A percentile compares a stretch with the other conserved stretches of the same genome.
Evolutionary conservation across 2,329 filamentous ascomycete genomes (phyloP).

Genomic region (Bipolaris sorokiniana): DNA sequence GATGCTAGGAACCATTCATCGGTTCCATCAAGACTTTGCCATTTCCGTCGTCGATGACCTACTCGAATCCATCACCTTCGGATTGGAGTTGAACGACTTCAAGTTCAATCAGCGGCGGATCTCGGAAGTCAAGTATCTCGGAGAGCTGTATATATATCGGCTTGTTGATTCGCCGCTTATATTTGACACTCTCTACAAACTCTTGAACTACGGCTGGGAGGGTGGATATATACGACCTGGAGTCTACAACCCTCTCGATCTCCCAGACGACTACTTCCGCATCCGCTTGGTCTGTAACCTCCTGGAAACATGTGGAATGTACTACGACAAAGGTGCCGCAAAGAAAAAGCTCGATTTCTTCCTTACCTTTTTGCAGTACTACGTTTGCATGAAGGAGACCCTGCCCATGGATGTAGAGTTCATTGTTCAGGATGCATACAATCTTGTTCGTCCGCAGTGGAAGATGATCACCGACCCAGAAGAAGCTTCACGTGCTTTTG

Average conservation of each 20-base stretch:
- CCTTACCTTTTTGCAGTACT: constrained; percentile 95
- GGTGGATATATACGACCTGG: constrained; percentile 81
- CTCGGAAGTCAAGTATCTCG: constrained; percentile 94
- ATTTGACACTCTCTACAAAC: constrained; percentile 93
- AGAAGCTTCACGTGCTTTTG: constrained; percentile 83
- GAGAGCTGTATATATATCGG: constrained; percentile 96
- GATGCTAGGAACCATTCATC: constrained; percentile 83
- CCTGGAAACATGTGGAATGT: constrained; percentile 93
- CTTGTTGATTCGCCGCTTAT: constrained; percentile 95
- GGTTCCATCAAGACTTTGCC: constrained; percentile 90
- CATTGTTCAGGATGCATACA: constrained; percentile 89
- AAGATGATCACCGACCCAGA: constrained; percentile 80
- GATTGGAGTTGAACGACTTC: constrained; percentile 95
- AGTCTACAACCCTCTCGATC: constrained; percentile 76
- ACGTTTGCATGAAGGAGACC: constrained; percentile 86
- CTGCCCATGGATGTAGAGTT: constrained; percentile 98
- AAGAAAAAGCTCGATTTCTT: constrained; percentile 99
- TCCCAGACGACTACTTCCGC: constrained; percentile 94
- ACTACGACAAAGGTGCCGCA: constrained; percentile 89
- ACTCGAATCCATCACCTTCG: constrained; percentile 84
- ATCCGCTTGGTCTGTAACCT: constrained; percentile 88
- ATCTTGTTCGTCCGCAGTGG: constrained; percentile 87
- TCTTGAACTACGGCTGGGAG: constrained; percentile 89
- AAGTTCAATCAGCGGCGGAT: constrained; percentile 95
- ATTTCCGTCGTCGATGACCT: constrained; percentile 91